These are phyloP conservation scores for Lasiodiplodia hormozganensis DNA, from an alignment of 2,329 filamentous ascomycete species.

Conservation along the genomic window DNA sequence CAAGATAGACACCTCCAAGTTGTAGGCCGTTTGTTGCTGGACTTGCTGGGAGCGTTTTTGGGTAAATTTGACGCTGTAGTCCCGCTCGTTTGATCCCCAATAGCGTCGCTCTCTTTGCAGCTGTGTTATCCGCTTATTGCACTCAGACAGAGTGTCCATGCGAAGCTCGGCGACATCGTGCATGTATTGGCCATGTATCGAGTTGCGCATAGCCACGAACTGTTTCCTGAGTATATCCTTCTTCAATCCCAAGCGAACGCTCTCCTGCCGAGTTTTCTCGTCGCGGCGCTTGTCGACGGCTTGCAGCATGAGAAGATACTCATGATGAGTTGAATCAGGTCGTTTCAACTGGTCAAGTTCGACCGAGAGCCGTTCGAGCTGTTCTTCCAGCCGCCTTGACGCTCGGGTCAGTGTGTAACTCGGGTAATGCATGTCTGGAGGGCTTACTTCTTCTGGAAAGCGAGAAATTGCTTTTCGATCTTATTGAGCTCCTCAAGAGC, in stretches of 20 bases:
- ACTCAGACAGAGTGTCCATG: slow-evolving; percentile 77
- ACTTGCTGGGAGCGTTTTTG: slow-evolving; percentile 78
- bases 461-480: slow-evolving; percentile 87
- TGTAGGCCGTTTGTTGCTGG: slow-evolving; percentile 87
- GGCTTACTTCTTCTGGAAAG: slow-evolving; percentile 78
- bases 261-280: slow-evolving; percentile 78
- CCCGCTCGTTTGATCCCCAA: slow-evolving; percentile 76
- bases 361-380: slow-evolving; percentile 78
- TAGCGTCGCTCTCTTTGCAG: slow-evolving; percentile 88
- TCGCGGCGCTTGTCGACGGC: slow-evolving; percentile 83
- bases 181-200: slow-evolving; percentile 25
- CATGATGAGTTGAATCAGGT: slow-evolving; percentile 76
- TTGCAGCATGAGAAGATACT: slow-evolving; percentile 88
- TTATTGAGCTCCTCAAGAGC: slow-evolving; percentile 80
- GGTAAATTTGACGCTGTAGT: slow-evolving; percentile 83
- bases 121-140: slow-evolving; percentile 90
- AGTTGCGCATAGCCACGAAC: slow-evolving; percentile 27
- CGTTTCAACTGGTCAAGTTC: slow-evolving; percentile 67
- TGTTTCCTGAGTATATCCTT: slow-evolving; percentile 65
- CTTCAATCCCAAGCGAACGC: slow-evolving; percentile 75
- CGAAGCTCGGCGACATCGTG: slow-evolving; percentile 73
- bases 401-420: background rate
- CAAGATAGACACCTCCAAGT: slow-evolving; percentile 90
- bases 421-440: too few species aligned
- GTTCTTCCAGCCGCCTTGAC: slow-evolving; percentile 82